Percentiles rank a stretch among this genome's conserved stretches.
Conservation (phyloP, 805 yeast genomes). For the Schizosaccharomyces lindneri region DNA sequence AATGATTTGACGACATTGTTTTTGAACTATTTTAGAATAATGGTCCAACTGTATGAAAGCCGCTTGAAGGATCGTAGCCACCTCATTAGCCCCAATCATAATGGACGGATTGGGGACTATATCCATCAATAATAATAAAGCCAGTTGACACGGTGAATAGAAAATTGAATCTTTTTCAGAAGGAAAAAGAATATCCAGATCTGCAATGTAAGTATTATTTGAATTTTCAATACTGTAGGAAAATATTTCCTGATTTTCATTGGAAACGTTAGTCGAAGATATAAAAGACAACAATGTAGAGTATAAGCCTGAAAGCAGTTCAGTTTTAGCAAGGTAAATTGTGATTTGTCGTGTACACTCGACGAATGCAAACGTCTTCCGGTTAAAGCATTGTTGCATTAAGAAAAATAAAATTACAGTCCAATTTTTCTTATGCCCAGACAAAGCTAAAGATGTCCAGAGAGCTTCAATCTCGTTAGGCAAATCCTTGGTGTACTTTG, state of each 20-base stretch:
- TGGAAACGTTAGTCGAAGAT: slow-evolving; percentile 77
- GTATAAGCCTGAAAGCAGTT: slow-evolving; percentile 31
- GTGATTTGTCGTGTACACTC: slow-evolving; percentile 60
- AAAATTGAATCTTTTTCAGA: slow-evolving; percentile 41
- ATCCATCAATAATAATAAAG: slow-evolving; percentile 66
- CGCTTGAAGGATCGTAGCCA: slow-evolving; percentile 57
- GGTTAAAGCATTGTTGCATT: slow-evolving; percentile 37
- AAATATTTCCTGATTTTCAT: slow-evolving; percentile 22
- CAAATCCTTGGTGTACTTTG: slow-evolving; percentile 44
- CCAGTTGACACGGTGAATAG: slow-evolving; percentile 68
- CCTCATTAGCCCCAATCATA: slow-evolving; percentile 31
- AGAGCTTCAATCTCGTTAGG: slow-evolving; percentile 78
- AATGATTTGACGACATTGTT: slow-evolving; percentile 35
- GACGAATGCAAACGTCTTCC: slow-evolving; percentile 50
- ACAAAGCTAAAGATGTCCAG: slow-evolving; percentile 83
- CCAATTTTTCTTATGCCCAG: slow-evolving; percentile 40
- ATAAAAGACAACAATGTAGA: slow-evolving; percentile 45
- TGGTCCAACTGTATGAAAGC: slow-evolving; percentile 69
- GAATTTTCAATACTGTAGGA: slow-evolving; percentile 13
- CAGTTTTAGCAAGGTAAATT: slow-evolving; percentile 29
- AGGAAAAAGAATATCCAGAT: slow-evolving; percentile 32
- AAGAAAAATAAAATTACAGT: slow-evolving; percentile 49
- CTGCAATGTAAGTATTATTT: slow-evolving; percentile 51
- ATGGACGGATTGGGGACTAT: slow-evolving; percentile 36
- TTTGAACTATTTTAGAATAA: slow-evolving; percentile 58